Evolutionary conservation across 371 early-diverging fungal species (phyloP), one percentile per base, ranked within the genome.

Genomic region (Fennellomyces sp.): DNA sequence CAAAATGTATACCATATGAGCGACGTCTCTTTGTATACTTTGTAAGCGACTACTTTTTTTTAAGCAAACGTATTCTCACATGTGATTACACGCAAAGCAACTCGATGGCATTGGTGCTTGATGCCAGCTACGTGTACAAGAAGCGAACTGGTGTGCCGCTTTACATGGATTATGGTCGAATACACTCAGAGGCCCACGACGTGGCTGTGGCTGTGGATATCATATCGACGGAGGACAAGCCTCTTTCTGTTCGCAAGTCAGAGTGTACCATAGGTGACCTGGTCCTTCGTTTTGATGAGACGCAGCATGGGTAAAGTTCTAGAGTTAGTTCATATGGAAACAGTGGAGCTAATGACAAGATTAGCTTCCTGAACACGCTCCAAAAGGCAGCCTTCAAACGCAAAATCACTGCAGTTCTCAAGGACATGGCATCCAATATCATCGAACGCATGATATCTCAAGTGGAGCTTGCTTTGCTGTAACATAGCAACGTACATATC

Each of bases 91-190:
- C n/a, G 21, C 19, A 25, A 39, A 48, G 58, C 7, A 19, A 48
- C 17, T 12, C 19, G 15, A 47, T 47, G 4, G 49, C 31, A 13
- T 13, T 57, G 21, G 1, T 5, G 2, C 15, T 45, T 8, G 1
- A 48, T 10, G 42, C 33, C 7, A 23, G 25, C 4, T 57, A 57
- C 28, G 5, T 57, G 19, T 57, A 57, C 19, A 57, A 57, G 49
- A 57, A 57, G 28, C 47, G 48, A 15, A 48, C 33, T 7, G 49
- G 58, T 12, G 47, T 57, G 13, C 58, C 58, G 8, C 7, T 57
- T 19, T 57, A 27, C 25, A 57, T 36, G 35, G 58, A 57, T 33
- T 48, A 57, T 25, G 58, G 58, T 12, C 8, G 31, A 17, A 0
- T 49, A 3, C 21, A 28, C 10, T 47, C 33, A 2, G 23, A 2